A percentile compares a stretch with the other conserved stretches of the same genome.
Evolutionary conservation across 2,329 filamentous ascomycete genomes (phyloP).

Genomic region (Seiridium unicorne): DNA sequence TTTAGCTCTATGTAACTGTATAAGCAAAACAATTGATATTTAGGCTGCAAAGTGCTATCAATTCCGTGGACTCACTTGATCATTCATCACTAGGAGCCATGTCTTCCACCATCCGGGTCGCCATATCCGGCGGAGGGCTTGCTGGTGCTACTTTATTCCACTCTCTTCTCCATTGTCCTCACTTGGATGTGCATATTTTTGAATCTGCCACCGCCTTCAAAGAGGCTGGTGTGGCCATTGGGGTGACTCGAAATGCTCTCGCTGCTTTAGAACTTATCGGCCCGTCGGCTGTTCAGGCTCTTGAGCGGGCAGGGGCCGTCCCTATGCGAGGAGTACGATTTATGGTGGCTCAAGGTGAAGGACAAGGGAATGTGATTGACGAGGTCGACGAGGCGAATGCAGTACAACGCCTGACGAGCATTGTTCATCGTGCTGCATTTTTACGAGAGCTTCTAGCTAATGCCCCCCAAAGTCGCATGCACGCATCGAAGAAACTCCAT

Average conservation of each 20-base stretch:
- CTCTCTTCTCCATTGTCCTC: slow-evolving; percentile 5
- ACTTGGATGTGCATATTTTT: slow-evolving; percentile 15
- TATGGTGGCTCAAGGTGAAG: slow-evolving; percentile 9
- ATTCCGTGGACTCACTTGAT: neutral
- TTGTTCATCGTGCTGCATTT: slow-evolving; percentile 16
- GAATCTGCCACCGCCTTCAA: slow-evolving; percentile 13
- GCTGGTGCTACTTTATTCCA: slow-evolving; percentile 11
- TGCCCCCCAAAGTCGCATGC: slow-evolving; percentile 12
- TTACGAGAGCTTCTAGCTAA: slow-evolving; percentile 15
- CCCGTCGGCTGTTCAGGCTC: slow-evolving; percentile 1
- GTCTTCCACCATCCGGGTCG: slow-evolving; percentile 4
- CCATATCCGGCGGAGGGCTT: slow-evolving; percentile 10
- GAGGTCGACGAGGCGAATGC: slow-evolving; percentile 9
- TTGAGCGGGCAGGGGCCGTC: slow-evolving; percentile 13
- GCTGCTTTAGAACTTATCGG: slow-evolving; percentile 11
- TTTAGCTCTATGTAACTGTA: too few species aligned
- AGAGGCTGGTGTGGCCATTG: slow-evolving; percentile 11
- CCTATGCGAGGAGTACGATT: slow-evolving; percentile 6
- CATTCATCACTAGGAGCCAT: neutral
- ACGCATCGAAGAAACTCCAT: slow-evolving; percentile 10
- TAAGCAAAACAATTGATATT: neutral
- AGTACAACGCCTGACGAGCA: slow-evolving; percentile 11
- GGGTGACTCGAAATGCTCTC: slow-evolving; percentile 9
- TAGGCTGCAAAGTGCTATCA: too few species aligned
- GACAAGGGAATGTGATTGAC: neutral